Base-by-base conservation (phyloP, 345 rosid genomes). In the Lepidium didymum region DNA sequence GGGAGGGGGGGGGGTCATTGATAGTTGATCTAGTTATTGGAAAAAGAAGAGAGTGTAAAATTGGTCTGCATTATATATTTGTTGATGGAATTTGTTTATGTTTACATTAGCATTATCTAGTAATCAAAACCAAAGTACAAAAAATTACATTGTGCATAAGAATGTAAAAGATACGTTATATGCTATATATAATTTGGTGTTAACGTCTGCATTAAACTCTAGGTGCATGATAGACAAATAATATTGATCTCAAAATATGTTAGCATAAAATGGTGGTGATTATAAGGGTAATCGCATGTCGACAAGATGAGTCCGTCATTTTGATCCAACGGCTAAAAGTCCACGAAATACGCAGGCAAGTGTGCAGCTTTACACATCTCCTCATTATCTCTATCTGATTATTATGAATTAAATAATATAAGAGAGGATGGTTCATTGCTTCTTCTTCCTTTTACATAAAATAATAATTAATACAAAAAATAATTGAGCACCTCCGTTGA, bases 261-360 rank as follows among this genome's bases (percentile, higher is more conserved):
- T 16, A 23, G n/a, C n/a, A n/a, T n/a, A n/a, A n/a, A n/a, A n/a
- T n/a, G n/a, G n/a, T n/a, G n/a, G n/a, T n/a, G n/a, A n/a, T n/a
- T n/a, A n/a, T n/a, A n/a, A n/a, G n/a, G n/a, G n/a, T n/a, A n/a
- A n/a, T n/a, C n/a, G n/a, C n/a, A n/a, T 38, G 66, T 56, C 54
- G 60, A 64, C 38, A 1, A 64, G 45, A 64, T 50, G 11, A 58
- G 16, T 36, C 46, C 8, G 33, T 10, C 37, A 37, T 36, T 27
- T 9, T 4, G 52, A 73, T 73, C 77, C 33, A 73, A 73, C 77
- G 77, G 77, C 68, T 67, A 1, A 1, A 43, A 36, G 68, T 74
- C 77, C 42, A 67, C 56, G 68, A 67, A 50, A 67, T 38, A 59
- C 77, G 55, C 67, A 18, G 34, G 0, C 62, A 59, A 74, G 56